Conservation (phyloP, 306 rosid species). For the Pachyrhizus erosus region DNA sequence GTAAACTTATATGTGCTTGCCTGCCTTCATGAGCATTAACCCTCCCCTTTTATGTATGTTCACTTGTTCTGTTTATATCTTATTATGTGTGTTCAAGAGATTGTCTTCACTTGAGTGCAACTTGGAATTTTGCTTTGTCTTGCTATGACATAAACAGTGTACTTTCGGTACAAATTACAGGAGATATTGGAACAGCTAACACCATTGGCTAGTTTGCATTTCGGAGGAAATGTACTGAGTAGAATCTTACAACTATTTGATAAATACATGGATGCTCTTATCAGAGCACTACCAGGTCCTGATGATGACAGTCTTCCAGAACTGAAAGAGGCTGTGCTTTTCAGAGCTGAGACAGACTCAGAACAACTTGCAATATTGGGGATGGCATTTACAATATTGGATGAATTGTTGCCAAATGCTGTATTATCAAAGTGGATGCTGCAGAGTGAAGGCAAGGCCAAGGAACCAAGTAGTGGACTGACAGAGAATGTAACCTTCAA, state of each 20-base stretch:
- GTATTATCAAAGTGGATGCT: slow-evolving; percentile 74
- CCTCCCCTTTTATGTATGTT: background rate
- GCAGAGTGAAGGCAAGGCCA: slow-evolving; percentile 62
- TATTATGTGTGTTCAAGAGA: background rate
- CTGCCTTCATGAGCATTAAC: background rate
- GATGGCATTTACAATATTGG: slow-evolving; percentile 87
- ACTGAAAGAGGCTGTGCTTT: slow-evolving; percentile 69
- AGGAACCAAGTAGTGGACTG: slow-evolving; percentile 58
- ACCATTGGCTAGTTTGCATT: slow-evolving; percentile 67
- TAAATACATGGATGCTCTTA: slow-evolving; percentile 87
- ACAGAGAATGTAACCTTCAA: slow-evolving; percentile 57
- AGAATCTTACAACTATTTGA: slow-evolving; percentile 82
- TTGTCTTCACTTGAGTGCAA: background rate
- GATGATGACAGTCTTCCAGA: slow-evolving; percentile 91
- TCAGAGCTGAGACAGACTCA: slow-evolving; percentile 93
- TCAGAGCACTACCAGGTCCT: slow-evolving; percentile 82
- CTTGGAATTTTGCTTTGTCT: slow-evolving; percentile 27
- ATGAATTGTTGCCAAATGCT: slow-evolving; percentile 81
- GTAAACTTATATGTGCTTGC: background rate
- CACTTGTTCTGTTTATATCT: slow-evolving; percentile 8
- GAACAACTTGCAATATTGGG: slow-evolving; percentile 93
- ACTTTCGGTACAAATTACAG: slow-evolving; percentile 56
- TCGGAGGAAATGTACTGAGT: slow-evolving; percentile 78
- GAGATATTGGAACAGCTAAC: slow-evolving; percentile 92
- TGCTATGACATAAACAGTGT: slow-evolving; percentile 29